A percentile compares a stretch with the other conserved stretches of the same genome.
These are phyloP conservation scores for Candida namnaoensis DNA, from an alignment of 805 yeast species.

Conservation along the genomic window DNA sequence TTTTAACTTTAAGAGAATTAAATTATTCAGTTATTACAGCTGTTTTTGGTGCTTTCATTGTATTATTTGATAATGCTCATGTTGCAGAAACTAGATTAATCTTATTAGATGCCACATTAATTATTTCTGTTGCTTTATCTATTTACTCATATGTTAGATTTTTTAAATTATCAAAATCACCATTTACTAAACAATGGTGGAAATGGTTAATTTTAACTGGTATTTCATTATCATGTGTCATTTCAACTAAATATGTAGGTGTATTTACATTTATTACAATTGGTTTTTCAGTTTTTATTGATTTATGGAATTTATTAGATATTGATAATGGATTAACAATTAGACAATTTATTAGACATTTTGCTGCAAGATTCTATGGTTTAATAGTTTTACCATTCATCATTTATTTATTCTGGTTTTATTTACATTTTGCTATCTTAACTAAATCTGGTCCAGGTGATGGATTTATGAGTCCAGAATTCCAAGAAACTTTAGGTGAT, in stretches of 20 bases:
- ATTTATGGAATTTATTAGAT: conserved; percentile 84
- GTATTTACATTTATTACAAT: conserved; percentile 82
- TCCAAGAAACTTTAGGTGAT: conserved; percentile 88
- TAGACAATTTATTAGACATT: conserved; percentile 54
- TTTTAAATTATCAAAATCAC: conserved; percentile 53
- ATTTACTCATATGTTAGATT: conserved; percentile 74
- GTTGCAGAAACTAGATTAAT: conserved; percentile 86
- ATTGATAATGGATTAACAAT: conserved; percentile 55
- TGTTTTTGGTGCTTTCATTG: conserved; percentile 64
- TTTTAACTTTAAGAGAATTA: conserved; percentile 77
- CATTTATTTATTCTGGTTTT: conserved; percentile 85
- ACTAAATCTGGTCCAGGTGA: conserved; percentile 94
- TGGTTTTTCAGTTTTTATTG: conserved; percentile 79
- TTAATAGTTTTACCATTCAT: conserved; percentile 74
- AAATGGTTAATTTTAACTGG: conserved; percentile 83
- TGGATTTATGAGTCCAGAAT: conserved; percentile 86
- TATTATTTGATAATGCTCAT: conserved; percentile 85
- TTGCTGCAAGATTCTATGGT: conserved; percentile 60
- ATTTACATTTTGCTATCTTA: conserved; percentile 78
- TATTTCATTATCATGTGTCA: conserved; percentile 78
- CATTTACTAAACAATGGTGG: conserved; percentile 78
- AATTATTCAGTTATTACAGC: conserved; percentile 75
- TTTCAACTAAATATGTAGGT: conserved; percentile 95
- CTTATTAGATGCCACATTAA: conserved; percentile 82
- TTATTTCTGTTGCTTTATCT: conserved; percentile 75